Conservation (phyloP, 257 asterid species). For the Solanum boliviense region DNA sequence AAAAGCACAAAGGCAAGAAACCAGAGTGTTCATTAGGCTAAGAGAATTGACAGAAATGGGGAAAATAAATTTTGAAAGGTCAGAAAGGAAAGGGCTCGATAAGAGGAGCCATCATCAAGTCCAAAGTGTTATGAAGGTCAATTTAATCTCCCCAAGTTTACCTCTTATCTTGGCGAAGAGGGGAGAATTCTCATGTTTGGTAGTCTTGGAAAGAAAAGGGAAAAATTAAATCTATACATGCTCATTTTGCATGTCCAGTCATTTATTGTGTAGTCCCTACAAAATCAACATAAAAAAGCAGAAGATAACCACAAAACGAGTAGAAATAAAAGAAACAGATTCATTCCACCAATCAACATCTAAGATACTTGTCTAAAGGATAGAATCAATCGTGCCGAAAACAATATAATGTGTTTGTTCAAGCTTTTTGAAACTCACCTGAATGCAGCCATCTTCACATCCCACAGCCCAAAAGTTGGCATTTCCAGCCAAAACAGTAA, state of each 20-base stretch:
- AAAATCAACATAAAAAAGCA: not conserved
- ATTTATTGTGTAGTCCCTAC: not conserved
- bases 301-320: not conserved
- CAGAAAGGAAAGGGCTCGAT: not conserved
- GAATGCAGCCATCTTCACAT: constrained; percentile 93
- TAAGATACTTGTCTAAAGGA: not conserved
- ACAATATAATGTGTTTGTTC: not conserved
- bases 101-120: not conserved
- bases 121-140: not conserved
- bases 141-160: not conserved
- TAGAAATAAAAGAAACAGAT: not conserved
- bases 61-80: not conserved
- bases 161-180: not conserved
- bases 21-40: not conserved
- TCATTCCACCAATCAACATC: not conserved
- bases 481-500: constrained; percentile 92
- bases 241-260: not conserved
- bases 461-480: constrained; percentile 97
- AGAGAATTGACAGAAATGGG: not conserved
- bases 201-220: not conserved
- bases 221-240: not conserved
- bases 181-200: not conserved
- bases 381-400: not conserved
- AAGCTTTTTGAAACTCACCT: constrained; percentile 38
- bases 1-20: not conserved